Base-by-base conservation (phyloP, 1,284 basidiomycete species). In the Irpex sp. region DNA sequence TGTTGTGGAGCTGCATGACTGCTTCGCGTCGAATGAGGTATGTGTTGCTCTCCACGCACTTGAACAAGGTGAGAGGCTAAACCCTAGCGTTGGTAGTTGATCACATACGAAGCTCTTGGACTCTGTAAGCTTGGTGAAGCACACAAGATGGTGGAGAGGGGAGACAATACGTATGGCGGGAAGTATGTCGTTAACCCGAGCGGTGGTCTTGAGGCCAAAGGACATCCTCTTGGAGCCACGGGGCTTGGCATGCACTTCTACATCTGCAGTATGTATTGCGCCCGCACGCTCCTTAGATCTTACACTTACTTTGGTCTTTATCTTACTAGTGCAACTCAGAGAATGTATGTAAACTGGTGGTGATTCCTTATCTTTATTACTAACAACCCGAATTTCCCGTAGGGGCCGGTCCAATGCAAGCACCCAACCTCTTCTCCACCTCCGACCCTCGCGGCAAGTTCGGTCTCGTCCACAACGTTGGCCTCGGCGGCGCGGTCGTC, bases 241-340 rank as follows among this genome's bases (percentile, higher is more conserved):
- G 93, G 93, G 1, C 76, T 95, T 15, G 93, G 90, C 39, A 94
- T 94, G 92, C 89, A 93, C 72, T 94, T 93, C 74, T 95, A 93
- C 72, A 90, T 95, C 66, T 83, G 87, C 67, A 90, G 88, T 88
- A 73, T 68, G 87, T 80, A 17, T 37, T 11, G 39, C 1, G 33
- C 11, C 11, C 53, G 6, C 50, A 13, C n/a, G 36, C 67, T 7
- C 68, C 69, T n/a, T 2, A 17, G 21, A 11, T 47, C 33, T 19
- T 51, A 50, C 21, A 58, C 21, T 36, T 39, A 65, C 7, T 65
- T n/a, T 59, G 55, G 33, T 37, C 35, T 19, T 46, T 43, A 53
- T 53, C 4, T 59, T 31, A 61, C 58, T 39, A 89, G 89, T 90
- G 86, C 90, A 92, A 81, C 75, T 92, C 56, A 83, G 90, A 55